These are phyloP conservation scores for Mycena leptocephala DNA, from an alignment of 768 basidiomycete genomes.

Conservation along the genomic window DNA sequence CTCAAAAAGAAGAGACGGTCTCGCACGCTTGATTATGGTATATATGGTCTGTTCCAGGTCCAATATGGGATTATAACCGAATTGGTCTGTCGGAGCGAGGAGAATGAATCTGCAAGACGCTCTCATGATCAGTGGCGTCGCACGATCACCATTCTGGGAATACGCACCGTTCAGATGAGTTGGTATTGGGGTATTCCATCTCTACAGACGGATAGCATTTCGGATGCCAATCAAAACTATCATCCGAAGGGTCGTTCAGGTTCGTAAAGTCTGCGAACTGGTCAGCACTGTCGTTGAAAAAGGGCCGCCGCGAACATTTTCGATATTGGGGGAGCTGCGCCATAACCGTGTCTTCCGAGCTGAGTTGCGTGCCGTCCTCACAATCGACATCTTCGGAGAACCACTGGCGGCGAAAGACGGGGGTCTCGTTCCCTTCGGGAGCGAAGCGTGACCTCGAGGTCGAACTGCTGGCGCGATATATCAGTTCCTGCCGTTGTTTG, in stretches of 20 bases:
- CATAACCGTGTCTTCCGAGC: slow-evolving; percentile 77
- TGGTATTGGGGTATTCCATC: slow-evolving; percentile 84
- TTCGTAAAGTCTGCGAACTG: slow-evolving; percentile 76
- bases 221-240: slow-evolving; percentile 74
- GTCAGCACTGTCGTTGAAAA: not conserved
- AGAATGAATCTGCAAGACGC: slow-evolving; percentile 89
- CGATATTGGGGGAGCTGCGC: slow-evolving; percentile 78
- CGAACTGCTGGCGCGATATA: no score
- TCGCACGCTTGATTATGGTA: slow-evolving; percentile 81
- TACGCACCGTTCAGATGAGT: slow-evolving; percentile 78
- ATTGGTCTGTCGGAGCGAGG: slow-evolving; percentile 85
- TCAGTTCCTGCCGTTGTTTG: no score
- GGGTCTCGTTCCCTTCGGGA: slow-evolving; percentile 48
- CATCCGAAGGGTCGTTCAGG: slow-evolving; percentile 73
- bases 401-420: slow-evolving; percentile 64
- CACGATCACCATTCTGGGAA: no score
- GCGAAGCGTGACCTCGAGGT: slow-evolving; percentile 54
- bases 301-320: slow-evolving; percentile 65
- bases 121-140: no score
- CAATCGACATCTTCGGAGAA: slow-evolving; percentile 67
- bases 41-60: slow-evolving; percentile 81
- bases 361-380: no score
- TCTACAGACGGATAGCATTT: slow-evolving; percentile 76
- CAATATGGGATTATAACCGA: slow-evolving; percentile 90
- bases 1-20: no score